Percentiles rank a stretch among this genome's conserved stretches.
These are phyloP conservation scores for Hymenochaete sp. DNA, from an alignment of 1,284 basidiomycete species.

Conservation along the genomic window DNA sequence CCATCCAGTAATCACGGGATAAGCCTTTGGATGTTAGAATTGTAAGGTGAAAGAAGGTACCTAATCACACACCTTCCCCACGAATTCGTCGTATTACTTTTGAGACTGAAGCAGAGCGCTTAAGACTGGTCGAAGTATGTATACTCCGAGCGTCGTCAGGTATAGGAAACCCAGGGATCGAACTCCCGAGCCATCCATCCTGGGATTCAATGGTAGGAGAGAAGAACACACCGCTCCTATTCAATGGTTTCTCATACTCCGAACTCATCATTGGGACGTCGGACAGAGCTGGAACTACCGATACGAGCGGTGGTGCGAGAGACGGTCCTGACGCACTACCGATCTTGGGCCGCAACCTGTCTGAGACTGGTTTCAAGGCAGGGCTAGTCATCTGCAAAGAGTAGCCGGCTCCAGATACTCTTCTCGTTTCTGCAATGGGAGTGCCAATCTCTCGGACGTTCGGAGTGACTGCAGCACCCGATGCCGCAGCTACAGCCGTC, in stretches of 20 bases:
- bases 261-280: constrained; percentile 58
- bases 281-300: constrained; percentile 70
- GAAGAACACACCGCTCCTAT: constrained; percentile 40
- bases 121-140: constrained; percentile 60
- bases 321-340: constrained; percentile 38
- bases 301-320: constrained; percentile 65
- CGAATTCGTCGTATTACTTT: constrained; percentile 83
- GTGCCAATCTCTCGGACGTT: constrained; percentile 19
- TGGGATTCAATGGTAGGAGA: constrained; percentile 44
- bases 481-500: constrained; percentile 35
- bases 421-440: constrained; percentile 40
- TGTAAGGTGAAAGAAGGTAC: constrained; percentile 1
- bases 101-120: constrained; percentile 73
- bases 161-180: constrained; percentile 79
- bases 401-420: constrained; percentile 37
- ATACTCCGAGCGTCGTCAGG: constrained; percentile 76
- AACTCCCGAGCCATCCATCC: constrained; percentile 53
- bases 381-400: constrained; percentile 34
- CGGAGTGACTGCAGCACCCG: constrained; percentile 24
- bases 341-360: constrained; percentile 49
- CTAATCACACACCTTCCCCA: constrained; percentile 58
- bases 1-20: constrained; percentile 93
- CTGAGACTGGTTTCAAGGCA: constrained; percentile 38
- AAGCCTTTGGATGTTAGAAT: constrained; percentile 42
- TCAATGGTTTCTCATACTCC: constrained; percentile 53